A percentile compares a stretch with the other conserved stretches of the same genome.
Evolutionary conservation across 139 green algal genomes (phyloP).

Genomic region (Tetraselmis striata): DNA sequence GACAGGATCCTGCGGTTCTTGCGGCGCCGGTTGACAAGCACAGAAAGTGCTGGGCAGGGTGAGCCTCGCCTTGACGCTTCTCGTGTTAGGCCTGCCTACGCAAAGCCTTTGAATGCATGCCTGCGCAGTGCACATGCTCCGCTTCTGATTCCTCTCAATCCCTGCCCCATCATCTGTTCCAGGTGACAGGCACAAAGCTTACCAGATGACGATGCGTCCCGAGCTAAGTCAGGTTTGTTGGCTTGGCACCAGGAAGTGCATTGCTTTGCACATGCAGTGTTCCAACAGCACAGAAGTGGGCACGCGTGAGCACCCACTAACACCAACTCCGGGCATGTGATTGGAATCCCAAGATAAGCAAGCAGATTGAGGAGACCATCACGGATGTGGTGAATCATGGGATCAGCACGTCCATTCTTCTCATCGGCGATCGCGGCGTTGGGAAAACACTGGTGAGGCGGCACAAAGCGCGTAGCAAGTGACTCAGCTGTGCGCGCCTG

Average conservation of each 20-base stretch:
- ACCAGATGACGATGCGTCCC: neutral
- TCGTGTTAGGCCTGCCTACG: too few relatives aligned
- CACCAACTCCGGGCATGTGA: neutral
- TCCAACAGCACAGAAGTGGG: too few relatives aligned
- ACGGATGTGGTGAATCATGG: neutral
- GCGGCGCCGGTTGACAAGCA: neutral
- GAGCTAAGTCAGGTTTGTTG: neutral
- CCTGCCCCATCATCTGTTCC: too few relatives aligned
- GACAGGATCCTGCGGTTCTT: neutral
- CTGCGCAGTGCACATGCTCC: neutral
- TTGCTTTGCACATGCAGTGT: neutral
- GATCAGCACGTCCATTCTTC: conserved; percentile 28
- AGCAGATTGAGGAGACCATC: neutral
- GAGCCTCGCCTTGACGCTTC: neutral
- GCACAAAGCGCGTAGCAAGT: too few relatives aligned
- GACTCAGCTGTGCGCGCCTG: too few relatives aligned
- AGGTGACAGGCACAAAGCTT: neutral
- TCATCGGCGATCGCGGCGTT: conserved; percentile 36
- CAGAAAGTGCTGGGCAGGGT: neutral
- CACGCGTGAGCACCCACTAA: too few relatives aligned
- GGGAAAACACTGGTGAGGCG: conserved; percentile 52
- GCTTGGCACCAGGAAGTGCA: neutral
- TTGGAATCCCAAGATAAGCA: neutral
- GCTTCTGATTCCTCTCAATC: neutral
- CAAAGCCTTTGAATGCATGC: neutral